Conservation (phyloP, 805 yeast genomes). For the Cyberlindnera euphorbiae region DNA sequence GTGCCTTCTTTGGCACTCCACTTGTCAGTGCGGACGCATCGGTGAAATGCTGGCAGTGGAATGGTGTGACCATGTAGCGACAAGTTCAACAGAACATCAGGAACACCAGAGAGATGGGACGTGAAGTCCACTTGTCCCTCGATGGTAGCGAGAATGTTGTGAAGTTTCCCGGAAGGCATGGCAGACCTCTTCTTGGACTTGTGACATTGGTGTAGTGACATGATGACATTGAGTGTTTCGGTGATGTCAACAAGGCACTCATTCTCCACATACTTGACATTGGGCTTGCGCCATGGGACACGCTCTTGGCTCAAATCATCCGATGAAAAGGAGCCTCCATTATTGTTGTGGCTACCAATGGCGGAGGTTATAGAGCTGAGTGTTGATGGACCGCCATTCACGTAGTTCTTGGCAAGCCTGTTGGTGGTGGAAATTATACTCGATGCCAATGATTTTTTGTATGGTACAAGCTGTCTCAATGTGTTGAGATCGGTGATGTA, state of each 20-base stretch:
- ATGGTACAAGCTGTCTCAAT: constrained; percentile 66
- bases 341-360: background rate
- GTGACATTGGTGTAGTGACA: constrained; percentile 28
- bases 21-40: constrained; percentile 51
- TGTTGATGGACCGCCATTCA: constrained; percentile 11
- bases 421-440: constrained; percentile 34
- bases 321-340: constrained; percentile 17
- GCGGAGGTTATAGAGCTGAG: constrained; percentile 6
- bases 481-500: constrained; percentile 66
- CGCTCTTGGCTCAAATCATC: constrained; percentile 26
- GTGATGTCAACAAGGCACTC: constrained; percentile 82
- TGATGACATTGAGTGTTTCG: constrained; percentile 57
- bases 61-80: constrained; percentile 41
- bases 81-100: constrained; percentile 59
- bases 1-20: constrained; percentile 46
- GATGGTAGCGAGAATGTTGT: constrained; percentile 49
- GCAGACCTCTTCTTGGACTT: constrained; percentile 12
- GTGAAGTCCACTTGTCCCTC: constrained; percentile 61
- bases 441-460: constrained; percentile 28
- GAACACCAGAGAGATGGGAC: constrained; percentile 73
- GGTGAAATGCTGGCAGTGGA: constrained; percentile 65
- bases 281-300: constrained; percentile 74
- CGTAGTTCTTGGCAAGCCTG: constrained; percentile 24
- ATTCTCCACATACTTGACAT: constrained; percentile 70
- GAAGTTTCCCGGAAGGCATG: constrained; percentile 15